Conservation (phyloP, 2,329 filamentous ascomycete genomes). For the Raffaelea ambrosiae region DNA sequence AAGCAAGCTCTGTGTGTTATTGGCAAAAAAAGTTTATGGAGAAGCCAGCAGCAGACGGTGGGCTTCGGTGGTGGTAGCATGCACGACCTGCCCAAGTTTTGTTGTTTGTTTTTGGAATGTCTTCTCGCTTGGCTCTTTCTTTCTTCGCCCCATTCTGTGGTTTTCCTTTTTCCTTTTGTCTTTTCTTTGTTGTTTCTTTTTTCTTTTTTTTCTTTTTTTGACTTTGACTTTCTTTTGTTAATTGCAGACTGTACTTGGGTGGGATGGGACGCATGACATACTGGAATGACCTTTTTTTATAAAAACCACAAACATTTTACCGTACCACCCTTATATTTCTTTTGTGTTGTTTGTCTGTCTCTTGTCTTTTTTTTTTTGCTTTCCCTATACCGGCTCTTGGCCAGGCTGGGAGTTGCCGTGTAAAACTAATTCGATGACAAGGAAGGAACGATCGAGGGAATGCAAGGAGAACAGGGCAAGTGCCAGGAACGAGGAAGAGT, state of each 20-base stretch:
- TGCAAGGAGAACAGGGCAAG: not conserved
- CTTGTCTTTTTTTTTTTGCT: not conserved
- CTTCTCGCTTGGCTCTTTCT: not conserved
- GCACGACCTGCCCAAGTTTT: too few relatives aligned
- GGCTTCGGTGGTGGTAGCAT: too few relatives aligned
- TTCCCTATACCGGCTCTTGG: too few relatives aligned
- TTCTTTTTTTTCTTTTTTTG: not conserved
- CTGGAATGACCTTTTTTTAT: not conserved
- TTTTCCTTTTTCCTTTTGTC: not conserved
- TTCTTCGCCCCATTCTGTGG: not conserved
- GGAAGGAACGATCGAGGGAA: conserved; percentile 1
- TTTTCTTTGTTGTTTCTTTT: not conserved
- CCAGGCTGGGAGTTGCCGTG: too few relatives aligned
- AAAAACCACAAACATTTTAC: not conserved
- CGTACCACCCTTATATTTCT: not conserved
- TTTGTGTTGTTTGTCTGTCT: not conserved
- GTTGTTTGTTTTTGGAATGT: not conserved
- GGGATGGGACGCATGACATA: conserved; percentile 2
- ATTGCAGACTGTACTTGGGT: conserved; percentile 1
- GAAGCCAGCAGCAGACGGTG: too few relatives aligned
- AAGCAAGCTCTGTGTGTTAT: too few relatives aligned
- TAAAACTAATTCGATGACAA: not conserved
- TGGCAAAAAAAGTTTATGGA: too few relatives aligned
- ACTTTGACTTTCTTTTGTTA: not conserved
- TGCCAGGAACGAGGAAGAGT: too few relatives aligned